Conservation (phyloP, 352 stramenopile species). For the Globisporangium okanoganense region DNA sequence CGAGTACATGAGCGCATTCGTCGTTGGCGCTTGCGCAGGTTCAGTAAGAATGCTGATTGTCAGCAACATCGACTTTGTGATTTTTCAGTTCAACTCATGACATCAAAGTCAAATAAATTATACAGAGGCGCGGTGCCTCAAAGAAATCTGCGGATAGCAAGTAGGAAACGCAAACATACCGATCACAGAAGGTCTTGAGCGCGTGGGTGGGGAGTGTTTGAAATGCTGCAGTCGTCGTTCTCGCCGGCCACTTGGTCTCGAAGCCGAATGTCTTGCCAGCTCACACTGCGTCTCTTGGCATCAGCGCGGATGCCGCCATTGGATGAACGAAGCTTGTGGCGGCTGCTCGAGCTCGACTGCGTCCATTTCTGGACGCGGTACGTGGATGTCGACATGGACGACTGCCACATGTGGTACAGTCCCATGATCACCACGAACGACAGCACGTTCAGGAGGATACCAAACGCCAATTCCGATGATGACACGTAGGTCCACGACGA, state of each 20-base stretch:
- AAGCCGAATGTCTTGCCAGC: constrained; percentile 13
- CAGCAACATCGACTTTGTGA: background rate
- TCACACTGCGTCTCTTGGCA: constrained; percentile 11
- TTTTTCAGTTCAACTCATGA: background rate
- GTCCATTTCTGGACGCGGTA: constrained; percentile 2
- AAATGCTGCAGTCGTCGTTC: background rate
- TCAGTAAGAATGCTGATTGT: no score
- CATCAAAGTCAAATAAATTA: constrained; percentile 3
- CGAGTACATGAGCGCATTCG: background rate
- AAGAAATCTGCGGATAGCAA: background rate
- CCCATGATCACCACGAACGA: constrained; percentile 64
- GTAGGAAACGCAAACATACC: background rate
- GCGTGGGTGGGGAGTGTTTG: background rate
- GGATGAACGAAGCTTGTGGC: background rate
- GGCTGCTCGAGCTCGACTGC: background rate
- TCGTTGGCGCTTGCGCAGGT: no score
- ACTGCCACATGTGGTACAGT: constrained; percentile 60
- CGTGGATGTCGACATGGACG: constrained; percentile 12
- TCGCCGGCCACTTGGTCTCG: constrained; percentile 1
- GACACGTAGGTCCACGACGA: constrained; percentile 50
- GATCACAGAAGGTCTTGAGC: constrained; percentile 14
- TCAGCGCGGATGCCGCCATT: background rate
- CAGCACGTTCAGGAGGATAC: constrained; percentile 66
- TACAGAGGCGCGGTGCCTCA: background rate
- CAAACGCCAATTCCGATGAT: constrained; percentile 59